phyloP scores from a whole-genome alignment of 192 early-diverging fungal genomes.

The Coemansia guatemalensis region DNA sequence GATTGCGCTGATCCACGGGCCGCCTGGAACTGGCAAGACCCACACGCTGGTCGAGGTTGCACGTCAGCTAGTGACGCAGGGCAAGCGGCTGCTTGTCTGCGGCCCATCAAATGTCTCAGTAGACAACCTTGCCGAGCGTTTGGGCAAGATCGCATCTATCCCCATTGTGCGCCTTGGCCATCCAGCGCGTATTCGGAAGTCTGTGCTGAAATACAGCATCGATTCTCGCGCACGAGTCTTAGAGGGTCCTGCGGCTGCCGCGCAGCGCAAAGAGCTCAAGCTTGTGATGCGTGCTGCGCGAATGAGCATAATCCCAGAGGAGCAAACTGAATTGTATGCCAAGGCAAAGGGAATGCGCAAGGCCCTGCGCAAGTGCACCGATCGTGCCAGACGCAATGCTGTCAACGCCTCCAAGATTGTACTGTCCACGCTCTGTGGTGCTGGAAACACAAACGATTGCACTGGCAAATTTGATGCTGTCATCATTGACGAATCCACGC shows the following conservation, averaged over 20 bases:
- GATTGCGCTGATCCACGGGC: slow-evolving; percentile 79
- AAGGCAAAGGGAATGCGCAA: slow-evolving; percentile 68
- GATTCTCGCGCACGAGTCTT: slow-evolving; percentile 65
- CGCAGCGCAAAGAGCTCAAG: slow-evolving; percentile 71
- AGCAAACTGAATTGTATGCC: slow-evolving; percentile 65
- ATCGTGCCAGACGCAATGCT: slow-evolving; percentile 58
- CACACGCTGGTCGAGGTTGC: slow-evolving; percentile 86
- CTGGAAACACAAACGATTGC: slow-evolving; percentile 36
- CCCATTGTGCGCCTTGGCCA: slow-evolving; percentile 81
- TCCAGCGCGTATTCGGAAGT: slow-evolving; percentile 73
- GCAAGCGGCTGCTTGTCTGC: slow-evolving; percentile 77
- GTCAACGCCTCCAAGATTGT: slow-evolving; percentile 66
- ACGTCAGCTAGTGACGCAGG: slow-evolving; percentile 63
- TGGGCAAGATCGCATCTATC: slow-evolving; percentile 56
- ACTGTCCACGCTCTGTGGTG: slow-evolving; percentile 77
- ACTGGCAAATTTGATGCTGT: slow-evolving; percentile 74
- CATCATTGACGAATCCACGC: slow-evolving; percentile 88
- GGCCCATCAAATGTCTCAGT: slow-evolving; percentile 90
- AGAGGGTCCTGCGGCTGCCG: slow-evolving; percentile 69
- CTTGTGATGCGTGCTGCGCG: slow-evolving; percentile 56
- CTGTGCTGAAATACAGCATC: slow-evolving; percentile 66
- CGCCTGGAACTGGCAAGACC: slow-evolving; percentile 89
- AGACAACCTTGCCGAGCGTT: slow-evolving; percentile 85
- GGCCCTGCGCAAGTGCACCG: slow-evolving; percentile 66
- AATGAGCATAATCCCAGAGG: slow-evolving; percentile 62